These are phyloP conservation scores for Scleroderma citrinum DNA, from an alignment of 768 basidiomycete species.

Conservation along the genomic window DNA sequence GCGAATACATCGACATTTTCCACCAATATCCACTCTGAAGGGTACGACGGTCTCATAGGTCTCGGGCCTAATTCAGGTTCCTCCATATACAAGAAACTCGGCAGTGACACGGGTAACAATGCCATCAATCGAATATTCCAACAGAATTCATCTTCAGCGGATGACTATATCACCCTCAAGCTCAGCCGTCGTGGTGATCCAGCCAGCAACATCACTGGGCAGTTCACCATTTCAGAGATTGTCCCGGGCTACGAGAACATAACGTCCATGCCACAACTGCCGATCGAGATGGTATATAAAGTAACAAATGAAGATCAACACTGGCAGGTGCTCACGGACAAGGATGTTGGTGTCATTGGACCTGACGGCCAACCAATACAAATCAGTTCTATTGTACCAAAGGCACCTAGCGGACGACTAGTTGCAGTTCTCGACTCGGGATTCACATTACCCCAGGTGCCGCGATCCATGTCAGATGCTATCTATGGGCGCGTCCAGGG, in stretches of 20 bases:
- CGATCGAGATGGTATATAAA: conserved; percentile 58
- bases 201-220: conserved; percentile 43
- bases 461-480: conserved; percentile 67
- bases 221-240: conserved; percentile 64
- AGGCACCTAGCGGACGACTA: conserved; percentile 55
- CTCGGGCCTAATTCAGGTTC: conserved; percentile 76
- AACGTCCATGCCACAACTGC: conserved; percentile 54
- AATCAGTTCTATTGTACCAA: conserved; percentile 61
- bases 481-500: conserved; percentile 77
- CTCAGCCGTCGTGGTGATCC: conserved; percentile 58
- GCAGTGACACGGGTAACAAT: conserved; percentile 45
- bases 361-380: conserved; percentile 64
- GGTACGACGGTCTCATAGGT: conserved; percentile 68
- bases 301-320: conserved; percentile 67
- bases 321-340: conserved; percentile 72
- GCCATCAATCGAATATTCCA: conserved; percentile 63
- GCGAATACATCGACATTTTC: conserved; percentile 59
- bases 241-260: conserved; percentile 59
- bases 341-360: conserved; percentile 60
- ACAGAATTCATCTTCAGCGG: conserved; percentile 45
- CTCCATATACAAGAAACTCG: conserved; percentile 52
- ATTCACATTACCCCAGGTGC: conserved; percentile 66
- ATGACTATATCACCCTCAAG: conserved; percentile 61
- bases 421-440: conserved; percentile 75
- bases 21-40: conserved; percentile 50